Conservation (phyloP, 305 asterid genomes). For the Fraxinus floribunda region DNA sequence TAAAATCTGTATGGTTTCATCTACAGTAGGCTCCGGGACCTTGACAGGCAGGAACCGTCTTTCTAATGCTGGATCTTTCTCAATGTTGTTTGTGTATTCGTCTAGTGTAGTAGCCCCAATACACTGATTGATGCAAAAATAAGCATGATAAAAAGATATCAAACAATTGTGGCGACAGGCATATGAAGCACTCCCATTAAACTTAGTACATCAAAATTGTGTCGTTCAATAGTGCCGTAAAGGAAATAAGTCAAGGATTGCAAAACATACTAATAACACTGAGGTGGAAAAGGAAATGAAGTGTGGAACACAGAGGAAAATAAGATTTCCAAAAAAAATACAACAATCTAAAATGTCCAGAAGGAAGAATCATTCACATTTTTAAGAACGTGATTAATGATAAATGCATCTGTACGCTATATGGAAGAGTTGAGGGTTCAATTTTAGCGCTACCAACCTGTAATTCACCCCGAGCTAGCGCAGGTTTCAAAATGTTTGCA, state of each 20-base stretch:
- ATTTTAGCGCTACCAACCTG: slow-evolving; percentile 54
- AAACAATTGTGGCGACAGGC: not conserved
- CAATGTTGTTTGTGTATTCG: slow-evolving; percentile 90
- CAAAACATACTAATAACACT: not conserved
- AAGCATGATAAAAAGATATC: not conserved
- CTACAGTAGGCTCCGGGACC: slow-evolving; percentile 96
- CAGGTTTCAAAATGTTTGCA: slow-evolving; percentile 93
- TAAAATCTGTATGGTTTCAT: slow-evolving; percentile 84
- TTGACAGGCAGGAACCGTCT: slow-evolving; percentile 95
- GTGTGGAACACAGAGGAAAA: not conserved
- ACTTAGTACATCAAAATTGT: not conserved
- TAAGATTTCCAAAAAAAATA: not conserved
- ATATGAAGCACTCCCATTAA: not conserved
- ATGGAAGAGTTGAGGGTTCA: not conserved
- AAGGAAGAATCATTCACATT: not conserved
- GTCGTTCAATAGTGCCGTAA: not conserved
- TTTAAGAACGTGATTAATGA: not conserved
- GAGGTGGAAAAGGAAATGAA: not conserved
- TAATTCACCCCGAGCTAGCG: slow-evolving; percentile 92
- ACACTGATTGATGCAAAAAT: slow-evolving; percentile 45
- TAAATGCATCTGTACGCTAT: not conserved
- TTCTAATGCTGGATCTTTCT: slow-evolving; percentile 95
- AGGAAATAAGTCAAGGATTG: not conserved
- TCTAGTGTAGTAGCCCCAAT: slow-evolving; percentile 96
- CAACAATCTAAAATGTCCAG: not conserved